phyloP scores from a whole-genome alignment of 148 eudicot species.

The Chenopodium berlandieri region DNA sequence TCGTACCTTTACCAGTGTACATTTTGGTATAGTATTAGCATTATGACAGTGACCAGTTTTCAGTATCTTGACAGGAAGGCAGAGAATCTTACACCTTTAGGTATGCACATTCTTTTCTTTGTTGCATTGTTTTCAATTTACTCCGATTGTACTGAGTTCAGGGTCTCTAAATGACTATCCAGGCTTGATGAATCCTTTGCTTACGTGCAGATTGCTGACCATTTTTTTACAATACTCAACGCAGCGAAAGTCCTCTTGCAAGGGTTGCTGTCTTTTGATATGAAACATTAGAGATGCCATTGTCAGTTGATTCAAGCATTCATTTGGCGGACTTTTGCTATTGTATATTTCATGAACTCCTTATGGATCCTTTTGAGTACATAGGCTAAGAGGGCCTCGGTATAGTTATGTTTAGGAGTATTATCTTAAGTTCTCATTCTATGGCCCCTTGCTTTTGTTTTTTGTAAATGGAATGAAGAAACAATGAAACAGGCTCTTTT shows the following conservation, averaged over 20 bases:
- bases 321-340: constrained; percentile 13
- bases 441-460: constrained; percentile 3
- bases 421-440: neutral
- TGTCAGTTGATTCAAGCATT: constrained; percentile 12
- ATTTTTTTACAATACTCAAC: constrained; percentile 14
- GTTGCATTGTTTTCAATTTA: neutral
- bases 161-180: too few species aligned
- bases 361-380: neutral
- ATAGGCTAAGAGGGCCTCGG: constrained; percentile 6
- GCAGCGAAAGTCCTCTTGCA: neutral
- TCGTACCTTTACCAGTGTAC: neutral
- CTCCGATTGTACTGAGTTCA: neutral
- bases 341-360: constrained; percentile 10
- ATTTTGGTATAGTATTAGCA: constrained; percentile 14
- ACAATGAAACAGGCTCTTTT: constrained; percentile 2
- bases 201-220: constrained; percentile 22
- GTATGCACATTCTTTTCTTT: neutral
- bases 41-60: constrained; percentile 18
- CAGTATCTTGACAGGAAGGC: constrained; percentile 8
- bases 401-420: constrained; percentile 1
- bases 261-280: neutral
- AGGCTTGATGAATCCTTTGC: neutral
- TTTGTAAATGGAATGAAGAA: constrained; percentile 18
- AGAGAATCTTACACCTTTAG: neutral
- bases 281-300: neutral